phyloP scores from a whole-genome alignment of 768 basidiomycete species.

The Tricholoma saponaceum region DNA sequence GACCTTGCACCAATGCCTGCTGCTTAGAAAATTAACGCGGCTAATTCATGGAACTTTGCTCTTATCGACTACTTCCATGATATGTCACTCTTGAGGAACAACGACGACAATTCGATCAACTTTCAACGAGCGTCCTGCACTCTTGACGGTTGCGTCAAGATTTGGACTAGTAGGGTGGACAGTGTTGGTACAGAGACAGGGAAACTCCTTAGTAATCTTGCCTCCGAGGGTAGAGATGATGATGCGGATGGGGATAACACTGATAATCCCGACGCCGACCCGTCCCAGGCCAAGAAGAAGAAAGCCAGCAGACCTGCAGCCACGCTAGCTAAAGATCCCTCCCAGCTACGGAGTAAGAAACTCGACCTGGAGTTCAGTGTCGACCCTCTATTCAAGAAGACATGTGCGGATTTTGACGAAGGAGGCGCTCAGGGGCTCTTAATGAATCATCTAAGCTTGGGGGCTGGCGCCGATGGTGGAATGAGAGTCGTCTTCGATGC shows the following conservation, averaged over 20 bases:
- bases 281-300: slow-evolving; percentile 56
- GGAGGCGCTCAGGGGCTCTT: slow-evolving; percentile 93
- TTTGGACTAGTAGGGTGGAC: slow-evolving; percentile 98
- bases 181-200: slow-evolving; percentile 96
- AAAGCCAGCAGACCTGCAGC: slow-evolving; percentile 69
- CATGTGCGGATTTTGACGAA: slow-evolving; percentile 97
- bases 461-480: slow-evolving; percentile 73
- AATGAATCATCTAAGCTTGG: slow-evolving; percentile 91
- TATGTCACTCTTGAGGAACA: slow-evolving; percentile 92
- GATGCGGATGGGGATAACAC: slow-evolving; percentile 64
- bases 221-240: slow-evolving; percentile 47
- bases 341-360: slow-evolving; percentile 84
- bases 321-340: slow-evolving; percentile 85
- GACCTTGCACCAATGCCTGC: slow-evolving; percentile 7
- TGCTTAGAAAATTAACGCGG: slow-evolving; percentile 93
- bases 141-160: slow-evolving; percentile 97
- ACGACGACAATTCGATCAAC: slow-evolving; percentile 94
- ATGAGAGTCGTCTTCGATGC: slow-evolving; percentile 95
- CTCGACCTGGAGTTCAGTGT: slow-evolving; percentile 94
- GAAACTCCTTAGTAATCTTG: slow-evolving; percentile 89
- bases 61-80: slow-evolving; percentile 99
- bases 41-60: slow-evolving; percentile 97
- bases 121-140: slow-evolving; percentile 98
- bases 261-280: slow-evolving; percentile 65
- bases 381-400: slow-evolving; percentile 97